Percentiles rank a stretch among this genome's conserved stretches.
Conservation (phyloP, 139 green algal species). For the Chlamydomonas sp. region DNA sequence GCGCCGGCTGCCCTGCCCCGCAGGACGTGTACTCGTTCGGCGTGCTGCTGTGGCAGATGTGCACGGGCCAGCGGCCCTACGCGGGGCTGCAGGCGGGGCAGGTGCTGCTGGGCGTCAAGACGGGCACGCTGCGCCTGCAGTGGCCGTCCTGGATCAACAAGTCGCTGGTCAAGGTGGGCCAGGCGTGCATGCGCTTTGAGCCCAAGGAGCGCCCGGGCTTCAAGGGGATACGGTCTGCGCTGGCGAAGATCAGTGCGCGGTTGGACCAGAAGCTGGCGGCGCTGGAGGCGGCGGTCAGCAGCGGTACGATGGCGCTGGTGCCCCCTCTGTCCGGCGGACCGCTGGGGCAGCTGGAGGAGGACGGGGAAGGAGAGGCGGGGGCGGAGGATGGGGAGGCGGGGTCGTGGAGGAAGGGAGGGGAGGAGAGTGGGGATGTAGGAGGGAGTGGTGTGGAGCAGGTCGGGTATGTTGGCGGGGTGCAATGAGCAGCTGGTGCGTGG, state of each 20-base stretch:
- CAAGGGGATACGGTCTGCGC: slow-evolving; percentile 25
- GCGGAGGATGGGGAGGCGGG: too few relatives aligned
- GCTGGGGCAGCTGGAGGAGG: too few relatives aligned
- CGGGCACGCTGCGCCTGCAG: slow-evolving; percentile 30
- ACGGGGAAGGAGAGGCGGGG: too few relatives aligned
- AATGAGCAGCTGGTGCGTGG: too few relatives aligned
- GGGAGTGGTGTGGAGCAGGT: too few relatives aligned
- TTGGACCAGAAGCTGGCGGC: slow-evolving; percentile 28
- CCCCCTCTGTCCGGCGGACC: too few relatives aligned
- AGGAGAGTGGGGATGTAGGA: too few relatives aligned
- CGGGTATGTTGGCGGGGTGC: too few relatives aligned
- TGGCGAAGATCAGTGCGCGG: slow-evolving; percentile 3
- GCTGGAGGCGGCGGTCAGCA: not conserved
- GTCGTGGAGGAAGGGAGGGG: too few relatives aligned
- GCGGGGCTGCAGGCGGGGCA: slow-evolving; percentile 41
- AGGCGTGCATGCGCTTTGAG: slow-evolving; percentile 35
- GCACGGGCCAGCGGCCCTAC: slow-evolving; percentile 40
- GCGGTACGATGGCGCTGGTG: too few relatives aligned
- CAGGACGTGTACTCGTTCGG: slow-evolving; percentile 47
- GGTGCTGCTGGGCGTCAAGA: slow-evolving; percentile 49
- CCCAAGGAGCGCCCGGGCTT: slow-evolving; percentile 40
- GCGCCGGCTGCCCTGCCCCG: not conserved
- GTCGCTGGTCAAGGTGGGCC: slow-evolving; percentile 25
- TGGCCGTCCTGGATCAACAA: slow-evolving; percentile 39
- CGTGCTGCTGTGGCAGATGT: slow-evolving; percentile 52